phyloP scores from a whole-genome alignment of 371 early-diverging fungal species.

The Rhizopus arrhizus region DNA sequence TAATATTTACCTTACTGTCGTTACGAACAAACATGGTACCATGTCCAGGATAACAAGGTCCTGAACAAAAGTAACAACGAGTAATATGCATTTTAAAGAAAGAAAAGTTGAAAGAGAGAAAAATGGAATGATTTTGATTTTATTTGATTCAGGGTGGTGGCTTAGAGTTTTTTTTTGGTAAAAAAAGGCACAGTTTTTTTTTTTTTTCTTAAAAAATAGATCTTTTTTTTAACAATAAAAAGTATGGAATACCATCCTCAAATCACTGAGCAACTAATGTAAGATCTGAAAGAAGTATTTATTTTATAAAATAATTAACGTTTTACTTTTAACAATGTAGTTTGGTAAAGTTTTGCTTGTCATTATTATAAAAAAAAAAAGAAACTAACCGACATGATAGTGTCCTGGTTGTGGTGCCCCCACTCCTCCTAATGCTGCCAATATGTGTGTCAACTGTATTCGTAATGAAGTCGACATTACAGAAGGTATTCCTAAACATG shows the following conservation, averaged over 20 bases:
- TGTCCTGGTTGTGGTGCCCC: conserved; percentile 98
- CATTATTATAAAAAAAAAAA: too few species aligned
- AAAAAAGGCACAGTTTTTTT: background rate
- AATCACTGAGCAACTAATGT: conserved; percentile 55
- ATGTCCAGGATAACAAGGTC: conserved; percentile 98
- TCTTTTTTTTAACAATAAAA: background rate
- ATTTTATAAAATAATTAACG: background rate
- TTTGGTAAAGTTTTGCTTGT: conserved; percentile 10
- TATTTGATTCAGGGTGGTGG: background rate
- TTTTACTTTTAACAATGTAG: conserved; percentile 13
- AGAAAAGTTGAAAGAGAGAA: conserved; percentile 10
- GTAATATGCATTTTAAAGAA: conserved; percentile 88
- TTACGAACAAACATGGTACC: conserved; percentile 98
- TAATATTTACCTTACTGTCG: conserved; percentile 81
- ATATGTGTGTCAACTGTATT: conserved; percentile 99
- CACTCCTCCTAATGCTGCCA: conserved; percentile 97
- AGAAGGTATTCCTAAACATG: conserved; percentile 96
- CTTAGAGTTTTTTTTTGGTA: background rate
- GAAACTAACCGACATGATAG: background rate
- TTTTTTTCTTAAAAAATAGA: background rate
- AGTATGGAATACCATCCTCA: conserved; percentile 56
- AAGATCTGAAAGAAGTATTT: conserved; percentile 15
- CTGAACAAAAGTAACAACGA: conserved; percentile 99
- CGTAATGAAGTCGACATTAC: conserved; percentile 95
- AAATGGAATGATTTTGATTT: background rate